A percentile compares a stretch with the other conserved stretches of the same genome.
Conservation (phyloP, 225 moss, liverwort and hornwort genomes). For the Bryoerythrophyllum caledonicum region DNA sequence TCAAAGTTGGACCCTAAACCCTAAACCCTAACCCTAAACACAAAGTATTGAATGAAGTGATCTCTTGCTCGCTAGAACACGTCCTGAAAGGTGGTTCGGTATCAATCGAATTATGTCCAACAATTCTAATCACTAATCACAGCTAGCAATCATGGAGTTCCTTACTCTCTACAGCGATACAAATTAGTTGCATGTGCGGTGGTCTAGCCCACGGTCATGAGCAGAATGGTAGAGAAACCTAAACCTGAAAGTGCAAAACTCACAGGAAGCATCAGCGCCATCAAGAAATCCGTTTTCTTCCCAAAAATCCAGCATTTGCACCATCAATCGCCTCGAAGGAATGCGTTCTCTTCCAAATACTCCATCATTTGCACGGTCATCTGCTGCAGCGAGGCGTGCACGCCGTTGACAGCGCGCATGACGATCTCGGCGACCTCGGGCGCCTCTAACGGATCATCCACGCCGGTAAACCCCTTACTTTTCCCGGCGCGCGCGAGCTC, state of each 20-base stretch:
- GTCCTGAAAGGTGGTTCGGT: slow-evolving; percentile 8
- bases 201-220: not conserved
- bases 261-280: slow-evolving; percentile 12
- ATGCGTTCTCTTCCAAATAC: slow-evolving; percentile 44
- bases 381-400: slow-evolving; percentile 47
- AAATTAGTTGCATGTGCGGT: slow-evolving; percentile 2
- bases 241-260: slow-evolving; percentile 8
- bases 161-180: slow-evolving; percentile 14
- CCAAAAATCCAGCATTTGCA: not conserved
- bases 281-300: not conserved
- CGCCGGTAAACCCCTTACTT: slow-evolving; percentile 65
- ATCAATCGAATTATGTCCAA: slow-evolving; percentile 40
- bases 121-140: too few species aligned
- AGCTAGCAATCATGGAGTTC: not conserved
- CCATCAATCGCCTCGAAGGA: slow-evolving; percentile 29
- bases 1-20: too few species aligned
- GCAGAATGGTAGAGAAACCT: not conserved
- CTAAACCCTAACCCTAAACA: too few species aligned
- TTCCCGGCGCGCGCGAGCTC: slow-evolving; percentile 70
- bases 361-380: slow-evolving; percentile 48
- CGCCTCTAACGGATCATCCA: slow-evolving; percentile 63
- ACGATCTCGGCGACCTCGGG: slow-evolving; percentile 54
- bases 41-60: too few species aligned
- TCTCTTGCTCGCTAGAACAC: not conserved
- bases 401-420: slow-evolving; percentile 42